Conservation (phyloP, 768 basidiomycete species). For the Calocybe cyanea region DNA sequence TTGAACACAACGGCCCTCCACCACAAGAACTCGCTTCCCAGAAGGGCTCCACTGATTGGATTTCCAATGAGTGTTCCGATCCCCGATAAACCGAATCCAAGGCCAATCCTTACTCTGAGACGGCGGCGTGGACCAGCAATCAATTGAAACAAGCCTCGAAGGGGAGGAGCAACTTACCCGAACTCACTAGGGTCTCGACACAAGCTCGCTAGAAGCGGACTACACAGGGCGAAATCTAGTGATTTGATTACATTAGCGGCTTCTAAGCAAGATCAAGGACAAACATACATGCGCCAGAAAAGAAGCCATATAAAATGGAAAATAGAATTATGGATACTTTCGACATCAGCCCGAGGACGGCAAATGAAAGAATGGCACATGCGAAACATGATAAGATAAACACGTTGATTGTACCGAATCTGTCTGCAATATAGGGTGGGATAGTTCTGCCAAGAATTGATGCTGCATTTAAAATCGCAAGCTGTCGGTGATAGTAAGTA, state of each 20-base stretch:
- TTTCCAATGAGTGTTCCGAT: slow-evolving; percentile 11
- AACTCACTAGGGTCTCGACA: slow-evolving; percentile 3
- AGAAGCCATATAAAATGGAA: slow-evolving; percentile 18
- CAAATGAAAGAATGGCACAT: slow-evolving; percentile 39
- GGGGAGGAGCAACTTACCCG: slow-evolving; percentile 1
- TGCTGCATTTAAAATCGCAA: slow-evolving; percentile 7
- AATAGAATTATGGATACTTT: slow-evolving; percentile 37
- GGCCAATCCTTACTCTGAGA: background rate
- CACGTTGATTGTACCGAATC: slow-evolving; percentile 2
- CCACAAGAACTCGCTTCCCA: slow-evolving; percentile 17
- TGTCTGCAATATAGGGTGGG: slow-evolving; percentile 4
- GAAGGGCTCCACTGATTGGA: slow-evolving; percentile 18
- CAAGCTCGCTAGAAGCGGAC: background rate
- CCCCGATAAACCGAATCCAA: background rate
- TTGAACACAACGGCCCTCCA: slow-evolving; percentile 17
- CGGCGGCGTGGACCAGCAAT: no score
- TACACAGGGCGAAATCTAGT: no score
- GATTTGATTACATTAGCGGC: no score
- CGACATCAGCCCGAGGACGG: slow-evolving; percentile 36
- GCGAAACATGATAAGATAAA: slow-evolving; percentile 19
- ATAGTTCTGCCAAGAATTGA: slow-evolving; percentile 1
- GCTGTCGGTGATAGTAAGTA: background rate
- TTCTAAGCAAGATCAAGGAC: no score
- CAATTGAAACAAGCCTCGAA: no score
- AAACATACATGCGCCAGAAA: no score